These are phyloP conservation scores for Endocladia muricata DNA, from an alignment of 31 red algal species.

Conservation along the genomic window DNA sequence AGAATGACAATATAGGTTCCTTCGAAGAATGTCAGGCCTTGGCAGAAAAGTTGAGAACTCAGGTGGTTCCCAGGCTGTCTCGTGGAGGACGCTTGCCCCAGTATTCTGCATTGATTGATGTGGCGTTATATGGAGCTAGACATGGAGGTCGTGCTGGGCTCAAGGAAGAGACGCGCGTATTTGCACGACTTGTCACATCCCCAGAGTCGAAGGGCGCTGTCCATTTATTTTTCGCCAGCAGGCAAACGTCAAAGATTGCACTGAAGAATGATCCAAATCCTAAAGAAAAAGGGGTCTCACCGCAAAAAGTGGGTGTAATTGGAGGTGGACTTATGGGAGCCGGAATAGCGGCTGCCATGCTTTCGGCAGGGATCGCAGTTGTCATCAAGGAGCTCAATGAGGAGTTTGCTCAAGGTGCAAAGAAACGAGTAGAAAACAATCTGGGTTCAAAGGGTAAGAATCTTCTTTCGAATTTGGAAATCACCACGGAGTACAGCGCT, in stretches of 20 bases:
- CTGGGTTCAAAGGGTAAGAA: slow-evolving; percentile 22
- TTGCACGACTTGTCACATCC: slow-evolving; percentile 59
- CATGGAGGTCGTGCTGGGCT: slow-evolving; percentile 76
- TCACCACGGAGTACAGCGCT: slow-evolving; percentile 61
- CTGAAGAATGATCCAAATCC: slow-evolving; percentile 39
- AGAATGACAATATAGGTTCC: slow-evolving; percentile 30
- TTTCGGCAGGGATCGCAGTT: slow-evolving; percentile 63
- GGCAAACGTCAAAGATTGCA: slow-evolving; percentile 58
- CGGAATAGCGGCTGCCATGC: slow-evolving; percentile 85
- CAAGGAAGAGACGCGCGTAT: slow-evolving; percentile 58
- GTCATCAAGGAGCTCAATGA: slow-evolving; percentile 93
- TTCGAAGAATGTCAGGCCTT: slow-evolving; percentile 36
- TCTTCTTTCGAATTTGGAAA: slow-evolving; percentile 22
- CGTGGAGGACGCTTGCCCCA: slow-evolving; percentile 52
- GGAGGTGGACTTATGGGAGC: slow-evolving; percentile 98
- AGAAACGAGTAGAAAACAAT: slow-evolving; percentile 69
- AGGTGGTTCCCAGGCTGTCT: slow-evolving; percentile 45
- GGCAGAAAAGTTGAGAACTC: slow-evolving; percentile 16
- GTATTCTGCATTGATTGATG: slow-evolving; percentile 56
- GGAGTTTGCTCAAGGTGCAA: slow-evolving; percentile 52
- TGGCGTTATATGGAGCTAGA: slow-evolving; percentile 65
- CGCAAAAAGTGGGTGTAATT: slow-evolving; percentile 72
- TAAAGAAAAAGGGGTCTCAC: slow-evolving; percentile 10
- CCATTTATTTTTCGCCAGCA: slow-evolving; percentile 87
- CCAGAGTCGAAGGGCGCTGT: slow-evolving; percentile 67